Evolutionary conservation across 345 rosid species (phyloP), one percentile per base, ranked within the genome.

Genomic region (Salix viminalis): DNA sequence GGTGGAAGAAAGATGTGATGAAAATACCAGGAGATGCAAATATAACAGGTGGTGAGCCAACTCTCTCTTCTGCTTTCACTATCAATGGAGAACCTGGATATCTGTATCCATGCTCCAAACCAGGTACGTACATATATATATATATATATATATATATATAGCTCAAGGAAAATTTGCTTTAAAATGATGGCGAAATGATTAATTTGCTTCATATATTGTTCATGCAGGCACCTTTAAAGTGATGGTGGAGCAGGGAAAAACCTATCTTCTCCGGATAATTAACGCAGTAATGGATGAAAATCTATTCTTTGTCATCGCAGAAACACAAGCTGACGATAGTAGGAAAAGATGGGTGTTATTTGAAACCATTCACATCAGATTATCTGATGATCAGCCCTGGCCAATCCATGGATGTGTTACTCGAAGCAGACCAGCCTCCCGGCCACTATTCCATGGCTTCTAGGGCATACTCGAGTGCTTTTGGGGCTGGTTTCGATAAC

Each of bases 291-390:
- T 79, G 23, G 36, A 79, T 7, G 77, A 16, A 10, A 65, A 71
- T 21, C 71, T 75, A n/a, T 83, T 79, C 75, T 76, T 83, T 18
- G 19, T 77, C 26, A 69, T 79, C 3, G 76, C 78, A 12, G n/a
- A 67, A 75, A 0, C 80, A 83, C 80, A 65, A 65, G 2, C 65
- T 83, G n/a, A 76, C 81, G 1, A 50, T 79, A 21, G 83, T 76
- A 2, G 86, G 68, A 3, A 61, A 44, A 32, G 86, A 83, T 24
- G 83, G 73, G 15, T 69, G 70, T 54, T 83, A 83, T 68, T 46
- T 69, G 44, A 73, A 79, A 11, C 83, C 86, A 19, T 65, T 76
- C 3, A 60, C 5, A 24, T 28, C 76, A 28, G 74, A 67, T 26
- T 65, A 73, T 36, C 14, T 79, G 21, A 37, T 69, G 46, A 62